Evolutionary conservation across 331 rosid genomes (phyloP).

Genomic region (Dryas integrifolia): DNA sequence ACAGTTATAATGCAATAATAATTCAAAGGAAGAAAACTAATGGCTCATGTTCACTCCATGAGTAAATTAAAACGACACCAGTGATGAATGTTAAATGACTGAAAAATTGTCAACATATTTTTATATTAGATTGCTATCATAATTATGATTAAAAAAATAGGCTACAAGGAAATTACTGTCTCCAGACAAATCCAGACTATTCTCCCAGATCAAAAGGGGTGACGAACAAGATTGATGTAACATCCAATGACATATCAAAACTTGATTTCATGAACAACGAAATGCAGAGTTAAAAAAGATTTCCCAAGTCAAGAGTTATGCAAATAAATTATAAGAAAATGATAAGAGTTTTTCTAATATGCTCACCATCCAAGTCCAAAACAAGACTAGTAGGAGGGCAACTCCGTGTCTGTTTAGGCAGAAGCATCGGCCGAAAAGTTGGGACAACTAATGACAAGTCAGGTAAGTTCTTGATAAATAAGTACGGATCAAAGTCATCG

Average conservation of each 20-base stretch:
- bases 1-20: background rate
- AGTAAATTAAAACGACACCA: too few relatives aligned
- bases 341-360: background rate
- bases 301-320: background rate
- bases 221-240: background rate
- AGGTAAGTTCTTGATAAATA: conserved; percentile 91
- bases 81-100: background rate
- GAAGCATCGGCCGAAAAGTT: conserved; percentile 76
- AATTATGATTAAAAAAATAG: background rate
- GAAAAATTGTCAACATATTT: background rate
- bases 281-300: background rate
- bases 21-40: background rate
- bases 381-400: conserved; percentile 93
- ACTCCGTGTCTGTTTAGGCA: conserved; percentile 97
- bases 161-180: conserved; percentile 5
- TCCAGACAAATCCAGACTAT: conserved; percentile 6
- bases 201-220: background rate
- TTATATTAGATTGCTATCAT: background rate
- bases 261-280: background rate
- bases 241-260: conserved; percentile 4
- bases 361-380: conserved; percentile 95
- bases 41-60: background rate
- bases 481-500: conserved; percentile 92
- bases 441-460: conserved; percentile 87
- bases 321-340: background rate